Conservation (phyloP, 1,284 basidiomycete genomes). For the Clitocybe nebularis region DNA sequence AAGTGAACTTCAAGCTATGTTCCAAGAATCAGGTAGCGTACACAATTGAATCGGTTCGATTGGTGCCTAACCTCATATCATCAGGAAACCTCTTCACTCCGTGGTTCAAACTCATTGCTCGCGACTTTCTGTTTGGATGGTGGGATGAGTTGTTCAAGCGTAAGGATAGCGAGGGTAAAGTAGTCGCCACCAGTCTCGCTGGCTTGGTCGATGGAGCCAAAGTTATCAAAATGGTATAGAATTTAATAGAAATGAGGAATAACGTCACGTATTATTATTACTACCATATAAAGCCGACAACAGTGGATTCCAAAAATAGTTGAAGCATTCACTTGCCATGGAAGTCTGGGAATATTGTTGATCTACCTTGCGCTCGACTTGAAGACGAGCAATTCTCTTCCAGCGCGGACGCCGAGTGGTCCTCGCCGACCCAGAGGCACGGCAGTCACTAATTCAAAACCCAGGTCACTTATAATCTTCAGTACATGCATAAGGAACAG, state of each 20-base stretch:
- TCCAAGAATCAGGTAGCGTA: slow-evolving; percentile 70
- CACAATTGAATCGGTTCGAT: background rate
- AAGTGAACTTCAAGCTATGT: slow-evolving; percentile 87
- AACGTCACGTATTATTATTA: background rate
- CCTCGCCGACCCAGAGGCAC: slow-evolving; percentile 39
- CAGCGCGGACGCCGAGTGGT: slow-evolving; percentile 33
- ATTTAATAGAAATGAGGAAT: background rate
- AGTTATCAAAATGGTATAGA: slow-evolving; percentile 72
- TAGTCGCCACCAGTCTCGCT: slow-evolving; percentile 64
- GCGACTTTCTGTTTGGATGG: slow-evolving; percentile 97
- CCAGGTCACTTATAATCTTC: slow-evolving; percentile 34
- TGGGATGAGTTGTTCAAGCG: slow-evolving; percentile 87
- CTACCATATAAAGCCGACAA: background rate
- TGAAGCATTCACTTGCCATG: too few relatives aligned
- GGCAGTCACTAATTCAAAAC: slow-evolving; percentile 40
- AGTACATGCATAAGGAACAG: slow-evolving; percentile 42
- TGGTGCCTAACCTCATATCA: slow-evolving; percentile 11
- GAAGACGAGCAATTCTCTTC: slow-evolving; percentile 43
- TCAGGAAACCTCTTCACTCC: slow-evolving; percentile 90
- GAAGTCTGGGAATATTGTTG: too few relatives aligned
- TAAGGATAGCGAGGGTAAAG: slow-evolving; percentile 53
- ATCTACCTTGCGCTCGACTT: too few relatives aligned
- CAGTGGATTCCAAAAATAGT: too few relatives aligned
- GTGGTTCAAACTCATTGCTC: slow-evolving; percentile 98
- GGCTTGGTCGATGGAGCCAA: slow-evolving; percentile 71